Evolutionary conservation across 495 filamentous ascomycete genomes (phyloP).

Genomic region (Glutinoglossum americanum): DNA sequence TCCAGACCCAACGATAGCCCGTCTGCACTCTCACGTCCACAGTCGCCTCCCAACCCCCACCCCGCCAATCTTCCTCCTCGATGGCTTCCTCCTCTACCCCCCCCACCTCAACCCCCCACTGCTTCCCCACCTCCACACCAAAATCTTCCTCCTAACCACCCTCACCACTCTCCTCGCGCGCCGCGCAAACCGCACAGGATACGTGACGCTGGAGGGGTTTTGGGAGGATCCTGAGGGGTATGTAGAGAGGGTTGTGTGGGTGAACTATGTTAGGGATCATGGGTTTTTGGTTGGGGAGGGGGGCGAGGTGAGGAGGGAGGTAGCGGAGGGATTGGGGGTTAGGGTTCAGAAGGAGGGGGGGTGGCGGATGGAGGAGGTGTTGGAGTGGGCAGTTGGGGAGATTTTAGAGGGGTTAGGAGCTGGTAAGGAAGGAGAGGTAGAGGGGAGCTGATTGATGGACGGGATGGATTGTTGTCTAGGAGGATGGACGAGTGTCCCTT

Average conservation of each 20-base stretch:
- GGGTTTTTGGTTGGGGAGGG: conserved; percentile 37
- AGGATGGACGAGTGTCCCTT: neutral
- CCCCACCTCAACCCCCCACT: conserved; percentile 17
- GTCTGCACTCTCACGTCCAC: conserved; percentile 18
- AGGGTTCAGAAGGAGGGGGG: neutral
- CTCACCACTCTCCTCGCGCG: conserved; percentile 38
- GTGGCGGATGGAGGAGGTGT: neutral
- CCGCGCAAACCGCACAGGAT: conserved; percentile 53
- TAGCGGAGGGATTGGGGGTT: neutral
- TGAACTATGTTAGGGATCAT: conserved; percentile 67
- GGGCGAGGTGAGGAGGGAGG: neutral
- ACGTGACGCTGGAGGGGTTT: conserved; percentile 77
- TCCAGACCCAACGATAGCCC: conserved; percentile 17
- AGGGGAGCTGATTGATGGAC: neutral
- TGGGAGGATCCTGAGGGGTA: conserved; percentile 90
- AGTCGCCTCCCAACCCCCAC: conserved; percentile 13
- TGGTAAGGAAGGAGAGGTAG: neutral
- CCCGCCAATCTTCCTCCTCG: conserved; percentile 33
- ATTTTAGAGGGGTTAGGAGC: neutral
- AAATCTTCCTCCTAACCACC: conserved; percentile 48
- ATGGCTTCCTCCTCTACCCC: conserved; percentile 68
- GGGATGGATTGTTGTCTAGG: neutral
- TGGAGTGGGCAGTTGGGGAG: neutral
- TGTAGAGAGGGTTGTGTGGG: conserved; percentile 90
- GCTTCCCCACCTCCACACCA: conserved; percentile 41